Evolutionary conservation across 2,329 filamentous ascomycete species (phyloP).

Genomic region (Didymella lethalis): DNA sequence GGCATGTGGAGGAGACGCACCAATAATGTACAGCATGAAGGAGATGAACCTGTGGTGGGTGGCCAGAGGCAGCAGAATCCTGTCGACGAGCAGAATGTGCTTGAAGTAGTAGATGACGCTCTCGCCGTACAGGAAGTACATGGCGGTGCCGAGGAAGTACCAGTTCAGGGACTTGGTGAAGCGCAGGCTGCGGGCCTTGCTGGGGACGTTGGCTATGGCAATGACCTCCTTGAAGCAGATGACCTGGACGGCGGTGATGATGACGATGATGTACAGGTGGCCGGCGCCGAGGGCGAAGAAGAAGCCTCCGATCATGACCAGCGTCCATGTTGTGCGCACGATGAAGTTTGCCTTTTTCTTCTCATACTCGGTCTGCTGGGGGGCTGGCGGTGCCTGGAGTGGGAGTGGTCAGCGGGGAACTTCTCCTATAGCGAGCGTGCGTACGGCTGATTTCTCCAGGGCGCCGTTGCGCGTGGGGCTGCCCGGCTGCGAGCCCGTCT

Average conservation of each 20-base stretch:
- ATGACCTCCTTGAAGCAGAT: constrained; percentile 99
- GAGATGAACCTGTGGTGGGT: constrained; percentile 99
- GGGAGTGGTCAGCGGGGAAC: constrained; percentile 30
- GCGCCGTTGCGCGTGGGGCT: constrained; percentile 60
- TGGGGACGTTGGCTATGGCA: constrained; percentile 93
- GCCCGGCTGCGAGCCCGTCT: constrained; percentile 61
- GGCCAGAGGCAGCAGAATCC: constrained; percentile 87
- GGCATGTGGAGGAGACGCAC: constrained; percentile 61
- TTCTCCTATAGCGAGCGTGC: constrained; percentile 4
- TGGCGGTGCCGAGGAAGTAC: constrained; percentile 98
- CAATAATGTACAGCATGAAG: constrained; percentile 97
- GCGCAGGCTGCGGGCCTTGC: constrained; percentile 84
- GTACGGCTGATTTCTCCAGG: constrained; percentile 24
- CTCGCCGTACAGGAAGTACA: constrained; percentile 99
- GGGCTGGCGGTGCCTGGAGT: constrained; percentile 48
- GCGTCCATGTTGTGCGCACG: constrained; percentile 94
- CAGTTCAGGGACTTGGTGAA: constrained; percentile 98
- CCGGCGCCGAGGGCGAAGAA: constrained; percentile 92
- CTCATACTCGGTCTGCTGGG: constrained; percentile 77
- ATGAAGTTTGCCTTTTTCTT: constrained; percentile 99
- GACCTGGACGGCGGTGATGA: constrained; percentile 93
- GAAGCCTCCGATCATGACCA: constrained; percentile 95
- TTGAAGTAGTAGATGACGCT: constrained; percentile 99
- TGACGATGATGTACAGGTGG: constrained; percentile 94
- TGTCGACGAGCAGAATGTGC: constrained; percentile 95